Conservation (phyloP, 441 rosid genomes). For the Macaranga tanarius region DNA sequence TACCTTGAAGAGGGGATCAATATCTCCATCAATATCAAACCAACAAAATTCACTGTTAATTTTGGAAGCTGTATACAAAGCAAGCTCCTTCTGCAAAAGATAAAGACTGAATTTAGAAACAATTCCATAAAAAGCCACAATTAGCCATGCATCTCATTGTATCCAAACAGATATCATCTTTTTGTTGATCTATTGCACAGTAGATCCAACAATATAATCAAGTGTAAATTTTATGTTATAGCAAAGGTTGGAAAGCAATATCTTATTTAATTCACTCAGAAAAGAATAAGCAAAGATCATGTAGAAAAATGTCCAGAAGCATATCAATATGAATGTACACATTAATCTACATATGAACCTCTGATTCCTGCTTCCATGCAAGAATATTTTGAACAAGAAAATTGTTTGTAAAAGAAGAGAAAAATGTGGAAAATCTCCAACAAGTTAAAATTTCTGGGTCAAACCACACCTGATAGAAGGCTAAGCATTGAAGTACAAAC, state of each 20-base stretch:
- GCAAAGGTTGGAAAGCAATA: background rate
- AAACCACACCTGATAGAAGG: constrained; percentile 85
- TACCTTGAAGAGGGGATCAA: constrained; percentile 97
- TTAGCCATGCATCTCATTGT: background rate
- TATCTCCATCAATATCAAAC: constrained; percentile 95
- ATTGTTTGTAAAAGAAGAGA: constrained; percentile 2
- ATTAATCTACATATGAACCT: background rate
- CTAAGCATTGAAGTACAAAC: constrained; percentile 96
- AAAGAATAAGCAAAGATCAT: background rate
- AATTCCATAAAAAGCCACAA: background rate
- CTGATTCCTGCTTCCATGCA: background rate
- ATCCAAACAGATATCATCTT: background rate
- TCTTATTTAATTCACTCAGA: background rate
- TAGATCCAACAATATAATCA: background rate
- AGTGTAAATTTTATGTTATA: background rate
- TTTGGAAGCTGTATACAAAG: constrained; percentile 91
- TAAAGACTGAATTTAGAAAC: constrained; percentile 19
- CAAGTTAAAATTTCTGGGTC: constrained; percentile 4
- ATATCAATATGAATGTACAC: background rate
- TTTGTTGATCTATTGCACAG: background rate
- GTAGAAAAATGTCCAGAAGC: constrained; percentile 1
- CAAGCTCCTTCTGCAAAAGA: constrained; percentile 90
- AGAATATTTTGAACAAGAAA: background rate
- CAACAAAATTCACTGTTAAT: constrained; percentile 73
- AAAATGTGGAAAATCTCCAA: constrained; percentile 3